Evolutionary conservation across 1,284 basidiomycete genomes (phyloP), one percentile per base, ranked within the genome.

Genomic region (Singerocomus inundabilis): DNA sequence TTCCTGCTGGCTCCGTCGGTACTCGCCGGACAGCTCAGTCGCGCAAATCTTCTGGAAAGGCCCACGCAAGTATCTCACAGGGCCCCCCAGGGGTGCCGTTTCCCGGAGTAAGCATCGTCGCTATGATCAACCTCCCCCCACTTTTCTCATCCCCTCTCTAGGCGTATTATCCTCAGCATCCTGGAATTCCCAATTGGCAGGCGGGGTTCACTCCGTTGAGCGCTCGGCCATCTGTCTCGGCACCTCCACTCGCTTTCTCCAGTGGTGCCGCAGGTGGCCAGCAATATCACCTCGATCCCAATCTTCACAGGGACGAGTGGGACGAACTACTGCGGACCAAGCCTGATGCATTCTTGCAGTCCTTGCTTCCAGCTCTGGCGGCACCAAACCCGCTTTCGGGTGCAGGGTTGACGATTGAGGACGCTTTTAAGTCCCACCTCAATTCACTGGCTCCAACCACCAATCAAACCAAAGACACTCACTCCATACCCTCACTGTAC

Each of bases 351-450:
- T 82, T 88, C 62, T 68, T 88, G 26, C 72, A 74, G 15, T 66
- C 73, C 2, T 73, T 88, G 5, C 71, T 88, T 12, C 59, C 72
- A 6, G 69, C 82, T 1, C 69, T 88, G 12, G 71, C 78, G 8
- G 73, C 79, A 0, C 82, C 82, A 0, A 81, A 83, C 54, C 78
- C 81, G 1, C 66, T 78, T 7, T 76, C 84, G 0, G 73, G 71
- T 35, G 73, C 73, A 0, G 82, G 82, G 2, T 77, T 79, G 1
- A 78, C 71, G 15, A 78, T 85, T 15, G 84, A 88, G 62, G 84
- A 88, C 35, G 83, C 85, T 0, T 88, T 87, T 73, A 82, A 80
- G 61, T 80, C 80, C 1, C 85, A 88, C 55, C 75, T 88, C 13
- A 75, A 72, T 44, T 84, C 84, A 0, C 72, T 88, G 4, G 72